Conservation (phyloP, 352 stramenopile genomes). For the Pythium oligandrum region DNA sequence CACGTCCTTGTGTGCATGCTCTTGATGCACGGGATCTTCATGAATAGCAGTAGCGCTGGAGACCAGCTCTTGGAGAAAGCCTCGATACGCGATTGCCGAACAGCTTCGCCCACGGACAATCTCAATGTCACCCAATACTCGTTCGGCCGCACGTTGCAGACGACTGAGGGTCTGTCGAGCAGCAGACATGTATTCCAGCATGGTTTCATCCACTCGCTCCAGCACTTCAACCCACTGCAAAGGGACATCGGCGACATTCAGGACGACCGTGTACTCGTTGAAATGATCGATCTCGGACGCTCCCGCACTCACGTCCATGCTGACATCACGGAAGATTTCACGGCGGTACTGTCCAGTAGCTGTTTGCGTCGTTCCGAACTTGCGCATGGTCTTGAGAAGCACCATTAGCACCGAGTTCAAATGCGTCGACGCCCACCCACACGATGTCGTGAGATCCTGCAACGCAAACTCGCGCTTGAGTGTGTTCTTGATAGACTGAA, state of each 20-base stretch:
- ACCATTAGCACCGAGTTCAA: slow-evolving; percentile 57
- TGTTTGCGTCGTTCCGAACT: slow-evolving; percentile 23
- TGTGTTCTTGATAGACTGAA: slow-evolving; percentile 44
- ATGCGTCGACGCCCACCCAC: slow-evolving; percentile 54
- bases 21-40: slow-evolving; percentile 8
- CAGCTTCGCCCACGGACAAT: slow-evolving; percentile 47
- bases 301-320: slow-evolving; percentile 27
- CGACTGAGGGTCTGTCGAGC: slow-evolving; percentile 24
- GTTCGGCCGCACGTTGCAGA: slow-evolving; percentile 30
- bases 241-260: slow-evolving; percentile 58
- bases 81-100: slow-evolving; percentile 41
- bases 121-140: slow-evolving; percentile 25
- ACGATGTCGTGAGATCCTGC: slow-evolving; percentile 39
- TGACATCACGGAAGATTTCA: slow-evolving; percentile 23
- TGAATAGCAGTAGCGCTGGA: slow-evolving; percentile 2
- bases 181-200: slow-evolving; percentile 43
- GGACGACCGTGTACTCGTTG: slow-evolving; percentile 48
- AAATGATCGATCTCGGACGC: slow-evolving; percentile 48
- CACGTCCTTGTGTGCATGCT: slow-evolving; percentile 16
- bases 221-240: slow-evolving; percentile 64
- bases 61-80: slow-evolving; percentile 42
- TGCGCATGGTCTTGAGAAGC: slow-evolving; percentile 52
- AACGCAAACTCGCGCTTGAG: slow-evolving; percentile 50
- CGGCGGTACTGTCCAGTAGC: neutral
- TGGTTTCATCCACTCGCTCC: slow-evolving; percentile 38